Conservation (phyloP, 2,329 filamentous ascomycete genomes). For the Neofusicoccum sp. region DNA sequence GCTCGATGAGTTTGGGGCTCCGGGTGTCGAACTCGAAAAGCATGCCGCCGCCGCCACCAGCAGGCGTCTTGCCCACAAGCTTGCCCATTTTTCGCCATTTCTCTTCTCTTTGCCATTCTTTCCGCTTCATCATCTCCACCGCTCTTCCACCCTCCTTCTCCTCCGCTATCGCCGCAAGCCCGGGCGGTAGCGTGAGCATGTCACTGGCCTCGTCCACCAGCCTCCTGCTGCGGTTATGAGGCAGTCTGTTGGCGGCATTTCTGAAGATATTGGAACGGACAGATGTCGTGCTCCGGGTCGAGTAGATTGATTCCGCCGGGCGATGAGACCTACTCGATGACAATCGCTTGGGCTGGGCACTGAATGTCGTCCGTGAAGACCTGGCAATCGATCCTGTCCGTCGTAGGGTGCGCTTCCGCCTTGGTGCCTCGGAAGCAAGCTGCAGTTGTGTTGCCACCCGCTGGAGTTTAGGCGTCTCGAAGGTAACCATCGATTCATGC, state of each 20-base stretch:
- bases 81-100: constrained; percentile 68
- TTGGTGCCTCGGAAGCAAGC: constrained; percentile 55
- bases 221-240: constrained; percentile 54
- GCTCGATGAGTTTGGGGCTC: constrained; percentile 75
- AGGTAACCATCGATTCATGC: constrained; percentile 28
- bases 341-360: constrained; percentile 39
- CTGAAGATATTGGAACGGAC: constrained; percentile 45
- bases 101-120: constrained; percentile 61
- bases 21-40: constrained; percentile 76
- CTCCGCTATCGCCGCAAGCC: constrained; percentile 41
- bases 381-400: constrained; percentile 49
- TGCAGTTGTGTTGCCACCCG: constrained; percentile 60
- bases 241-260: constrained; percentile 52
- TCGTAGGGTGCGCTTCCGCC: constrained; percentile 53
- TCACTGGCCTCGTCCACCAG: constrained; percentile 60
- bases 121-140: constrained; percentile 52
- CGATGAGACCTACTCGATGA: constrained; percentile 45
- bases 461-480: constrained; percentile 48
- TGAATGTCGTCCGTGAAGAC: constrained; percentile 34
- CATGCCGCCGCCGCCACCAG: constrained; percentile 58
- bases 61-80: constrained; percentile 24
- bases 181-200: constrained; percentile 62
- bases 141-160: constrained; percentile 47
- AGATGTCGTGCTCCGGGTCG: constrained; percentile 40
- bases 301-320: constrained; percentile 40